Conservation (phyloP, 2,329 filamentous ascomycete species). For the Ophiostoma tasmaniense region DNA sequence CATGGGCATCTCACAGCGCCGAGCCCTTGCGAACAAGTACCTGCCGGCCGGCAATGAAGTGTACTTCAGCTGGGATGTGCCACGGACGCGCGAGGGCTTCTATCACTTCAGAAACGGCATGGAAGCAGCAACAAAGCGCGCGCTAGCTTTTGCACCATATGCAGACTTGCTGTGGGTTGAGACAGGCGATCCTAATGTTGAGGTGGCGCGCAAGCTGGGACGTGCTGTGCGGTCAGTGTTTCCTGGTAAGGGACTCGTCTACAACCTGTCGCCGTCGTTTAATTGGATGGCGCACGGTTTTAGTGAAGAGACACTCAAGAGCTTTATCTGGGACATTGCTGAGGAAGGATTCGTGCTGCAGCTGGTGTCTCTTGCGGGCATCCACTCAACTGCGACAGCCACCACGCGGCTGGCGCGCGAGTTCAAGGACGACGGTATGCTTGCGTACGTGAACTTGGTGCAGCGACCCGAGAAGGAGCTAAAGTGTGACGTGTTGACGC, state of each 20-base stretch:
- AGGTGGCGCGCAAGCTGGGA: slow-evolving; percentile 67
- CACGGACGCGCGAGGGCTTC: slow-evolving; percentile 85
- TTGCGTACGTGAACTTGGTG: slow-evolving; percentile 91
- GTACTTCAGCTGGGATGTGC: slow-evolving; percentile 83
- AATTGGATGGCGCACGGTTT: slow-evolving; percentile 99
- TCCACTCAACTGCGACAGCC: slow-evolving; percentile 57
- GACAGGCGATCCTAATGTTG: slow-evolving; percentile 79
- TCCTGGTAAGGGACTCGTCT: slow-evolving; percentile 83
- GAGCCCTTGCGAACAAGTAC: slow-evolving; percentile 60
- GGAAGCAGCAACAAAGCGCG: slow-evolving; percentile 81
- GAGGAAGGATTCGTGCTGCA: slow-evolving; percentile 71
- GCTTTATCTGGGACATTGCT: slow-evolving; percentile 94
- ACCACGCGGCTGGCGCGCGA: slow-evolving; percentile 66
- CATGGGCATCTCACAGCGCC: slow-evolving; percentile 69
- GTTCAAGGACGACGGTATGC: slow-evolving; percentile 90
- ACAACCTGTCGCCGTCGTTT: slow-evolving; percentile 94
- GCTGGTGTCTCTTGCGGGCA: slow-evolving; percentile 56
- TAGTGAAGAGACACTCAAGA: slow-evolving; percentile 69
- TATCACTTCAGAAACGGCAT: slow-evolving; percentile 86
- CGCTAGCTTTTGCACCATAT: slow-evolving; percentile 82
- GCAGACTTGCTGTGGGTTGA: slow-evolving; percentile 97
- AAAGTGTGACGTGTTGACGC: slow-evolving; percentile 84
- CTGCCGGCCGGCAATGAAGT: slow-evolving; percentile 50
- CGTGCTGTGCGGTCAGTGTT: slow-evolving; percentile 60
- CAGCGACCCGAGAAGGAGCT: slow-evolving; percentile 85